phyloP scores from a whole-genome alignment of 768 basidiomycete species.

The Astraeus odoratus region DNA sequence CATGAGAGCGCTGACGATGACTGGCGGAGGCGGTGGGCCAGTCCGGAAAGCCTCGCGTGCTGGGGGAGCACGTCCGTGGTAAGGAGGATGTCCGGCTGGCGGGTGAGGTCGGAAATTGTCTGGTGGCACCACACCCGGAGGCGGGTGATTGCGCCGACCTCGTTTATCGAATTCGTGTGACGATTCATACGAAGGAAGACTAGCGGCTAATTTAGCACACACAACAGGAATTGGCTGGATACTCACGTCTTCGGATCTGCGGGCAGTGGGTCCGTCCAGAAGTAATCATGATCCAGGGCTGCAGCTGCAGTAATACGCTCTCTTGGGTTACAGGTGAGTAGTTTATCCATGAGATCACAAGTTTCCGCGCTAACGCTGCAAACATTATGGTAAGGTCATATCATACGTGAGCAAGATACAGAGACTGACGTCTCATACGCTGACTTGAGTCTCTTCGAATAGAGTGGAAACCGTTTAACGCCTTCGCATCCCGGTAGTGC shows the following conservation, averaged over 20 bases:
- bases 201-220: constrained; percentile 17
- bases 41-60: constrained; percentile 29
- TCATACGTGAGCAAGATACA: constrained; percentile 1
- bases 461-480: constrained; percentile 52
- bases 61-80: constrained; percentile 31
- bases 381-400: constrained; percentile 5
- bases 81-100: constrained; percentile 17
- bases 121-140: constrained; percentile 17
- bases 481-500: constrained; percentile 74
- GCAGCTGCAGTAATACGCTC: constrained; percentile 78
- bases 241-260: constrained; percentile 76
- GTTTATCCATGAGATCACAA: constrained; percentile 72
- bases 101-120: constrained; percentile 18
- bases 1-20: constrained; percentile 26
- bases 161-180: constrained; percentile 81
- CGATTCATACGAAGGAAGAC: constrained; percentile 70
- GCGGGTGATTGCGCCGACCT: constrained; percentile 43
- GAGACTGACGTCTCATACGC: constrained; percentile 53
- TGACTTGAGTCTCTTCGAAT: constrained; percentile 48
- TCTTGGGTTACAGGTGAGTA: constrained; percentile 78
- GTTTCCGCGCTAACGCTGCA: constrained; percentile 65
- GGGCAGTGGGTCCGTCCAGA: constrained; percentile 87
- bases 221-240: neutral
- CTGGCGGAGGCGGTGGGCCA: constrained; percentile 21
- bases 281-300: constrained; percentile 90